Percentiles rank a stretch among this genome's conserved stretches.
phyloP scores from a whole-genome alignment of 2,329 filamentous ascomycete species.

The Phialophora expanda region DNA sequence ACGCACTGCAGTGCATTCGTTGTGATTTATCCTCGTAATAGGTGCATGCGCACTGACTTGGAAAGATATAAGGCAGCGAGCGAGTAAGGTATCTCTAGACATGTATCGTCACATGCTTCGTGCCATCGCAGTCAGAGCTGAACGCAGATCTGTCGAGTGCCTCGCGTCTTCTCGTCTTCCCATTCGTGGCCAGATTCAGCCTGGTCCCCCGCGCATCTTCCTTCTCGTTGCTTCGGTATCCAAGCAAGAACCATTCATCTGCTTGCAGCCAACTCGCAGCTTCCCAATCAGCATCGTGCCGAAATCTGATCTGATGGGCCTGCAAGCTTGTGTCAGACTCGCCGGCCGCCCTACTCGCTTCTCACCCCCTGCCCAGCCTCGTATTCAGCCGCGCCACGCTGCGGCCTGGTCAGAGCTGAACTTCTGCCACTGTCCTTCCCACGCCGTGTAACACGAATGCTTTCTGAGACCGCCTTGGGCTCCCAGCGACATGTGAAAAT shows the following conservation, averaged over 20 bases:
- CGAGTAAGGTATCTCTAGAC: too few species aligned
- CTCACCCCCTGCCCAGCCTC: conserved; percentile 16
- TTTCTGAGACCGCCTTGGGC: neutral
- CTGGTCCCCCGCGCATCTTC: too few species aligned
- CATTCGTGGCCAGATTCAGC: too few species aligned
- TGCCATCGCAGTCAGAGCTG: too few species aligned
- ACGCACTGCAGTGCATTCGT: too few species aligned
- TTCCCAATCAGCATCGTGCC: neutral
- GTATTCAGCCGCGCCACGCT: conserved; percentile 16
- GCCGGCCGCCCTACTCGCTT: conserved; percentile 1
- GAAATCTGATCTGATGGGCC: neutral
- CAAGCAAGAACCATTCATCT: neutral
- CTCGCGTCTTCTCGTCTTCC: too few species aligned
- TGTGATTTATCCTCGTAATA: neutral
- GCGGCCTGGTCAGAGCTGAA: conserved; percentile 13
- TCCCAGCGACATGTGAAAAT: conserved; percentile 22
- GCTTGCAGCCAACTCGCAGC: neutral
- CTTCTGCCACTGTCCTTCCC: neutral
- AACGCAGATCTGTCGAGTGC: too few species aligned
- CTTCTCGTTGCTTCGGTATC: too few species aligned
- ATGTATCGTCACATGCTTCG: neutral
- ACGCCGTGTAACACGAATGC: conserved; percentile 2
- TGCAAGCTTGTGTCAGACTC: neutral
- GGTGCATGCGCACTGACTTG: neutral
- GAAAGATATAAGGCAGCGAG: too few species aligned